phyloP scores from a whole-genome alignment of 1,284 basidiomycete species.

The Ustilago loliicola region DNA sequence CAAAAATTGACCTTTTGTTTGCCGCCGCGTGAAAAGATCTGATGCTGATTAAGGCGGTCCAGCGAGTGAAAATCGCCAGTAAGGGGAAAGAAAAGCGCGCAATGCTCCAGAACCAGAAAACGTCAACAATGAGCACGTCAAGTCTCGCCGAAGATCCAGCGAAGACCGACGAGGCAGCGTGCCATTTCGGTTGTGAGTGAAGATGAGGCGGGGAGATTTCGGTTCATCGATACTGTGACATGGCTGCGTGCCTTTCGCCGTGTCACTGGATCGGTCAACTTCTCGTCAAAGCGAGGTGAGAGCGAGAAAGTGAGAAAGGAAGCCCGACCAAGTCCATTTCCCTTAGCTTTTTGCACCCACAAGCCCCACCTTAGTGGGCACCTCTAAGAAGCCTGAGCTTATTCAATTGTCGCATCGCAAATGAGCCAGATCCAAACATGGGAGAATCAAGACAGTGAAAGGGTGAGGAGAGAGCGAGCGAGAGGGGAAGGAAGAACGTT shows the following conservation, averaged over 20 bases:
- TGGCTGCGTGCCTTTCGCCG: background rate
- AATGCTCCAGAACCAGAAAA: slow-evolving; percentile 1
- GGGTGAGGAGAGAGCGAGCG: background rate
- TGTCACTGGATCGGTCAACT: slow-evolving; percentile 12
- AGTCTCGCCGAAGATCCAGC: slow-evolving; percentile 36
- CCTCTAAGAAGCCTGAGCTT: too few relatives aligned
- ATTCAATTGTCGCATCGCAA: too few relatives aligned
- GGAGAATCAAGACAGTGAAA: background rate
- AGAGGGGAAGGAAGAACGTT: slow-evolving; percentile 1
- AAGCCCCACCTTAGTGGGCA: background rate
- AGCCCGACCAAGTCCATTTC: background rate
- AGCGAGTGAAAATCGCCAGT: background rate
- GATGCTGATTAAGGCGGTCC: slow-evolving; percentile 11
- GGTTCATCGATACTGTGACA: slow-evolving; percentile 1
- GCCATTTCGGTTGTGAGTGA: background rate
- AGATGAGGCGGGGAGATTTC: background rate
- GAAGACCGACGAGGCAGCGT: slow-evolving; percentile 13
- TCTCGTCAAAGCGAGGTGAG: background rate
- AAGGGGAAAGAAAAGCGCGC: background rate
- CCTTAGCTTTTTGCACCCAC: background rate
- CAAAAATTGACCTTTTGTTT: background rate
- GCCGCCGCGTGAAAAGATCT: slow-evolving; percentile 9
- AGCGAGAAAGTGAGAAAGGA: slow-evolving; percentile 1
- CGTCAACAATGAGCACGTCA: slow-evolving; percentile 1
- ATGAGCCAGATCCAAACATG: too few relatives aligned